phyloP scores from a whole-genome alignment of 176 grass and related monocot species.

The Oryza coarctata region DNA sequence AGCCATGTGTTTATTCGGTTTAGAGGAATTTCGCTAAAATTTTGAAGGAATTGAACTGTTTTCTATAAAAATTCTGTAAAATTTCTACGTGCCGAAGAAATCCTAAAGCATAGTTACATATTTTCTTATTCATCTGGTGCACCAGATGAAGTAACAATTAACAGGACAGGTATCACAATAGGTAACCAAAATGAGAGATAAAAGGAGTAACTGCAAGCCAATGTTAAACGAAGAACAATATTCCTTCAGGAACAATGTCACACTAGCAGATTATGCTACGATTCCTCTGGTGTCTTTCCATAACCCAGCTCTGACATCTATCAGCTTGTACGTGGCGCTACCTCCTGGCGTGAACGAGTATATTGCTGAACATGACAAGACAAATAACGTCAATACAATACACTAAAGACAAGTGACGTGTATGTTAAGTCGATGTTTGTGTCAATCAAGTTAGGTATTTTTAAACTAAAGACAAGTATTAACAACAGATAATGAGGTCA shows the following conservation, averaged over 20 bases:
- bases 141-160: constrained; percentile 6
- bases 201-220: constrained; percentile 23
- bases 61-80: no score
- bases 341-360: constrained; percentile 69
- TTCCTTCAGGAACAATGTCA: constrained; percentile 17
- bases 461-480: background rate
- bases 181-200: background rate
- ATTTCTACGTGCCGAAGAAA: no score
- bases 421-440: background rate
- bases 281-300: constrained; percentile 40
- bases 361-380: constrained; percentile 60
- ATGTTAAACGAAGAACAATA: background rate
- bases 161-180: constrained; percentile 18
- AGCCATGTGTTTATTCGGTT: background rate
- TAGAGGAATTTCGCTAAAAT: no score
- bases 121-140: constrained; percentile 22
- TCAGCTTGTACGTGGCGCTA: constrained; percentile 74
- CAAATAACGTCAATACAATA: background rate
- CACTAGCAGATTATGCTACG: constrained; percentile 36
- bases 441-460: constrained; percentile 16
- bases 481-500: background rate
- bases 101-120: constrained; percentile 26
- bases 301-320: constrained; percentile 73
- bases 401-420: no score
- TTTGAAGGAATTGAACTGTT: no score